Evolutionary conservation across 129 eudicot species (phyloP).

Genomic region (Scalesia atractyloides): DNA sequence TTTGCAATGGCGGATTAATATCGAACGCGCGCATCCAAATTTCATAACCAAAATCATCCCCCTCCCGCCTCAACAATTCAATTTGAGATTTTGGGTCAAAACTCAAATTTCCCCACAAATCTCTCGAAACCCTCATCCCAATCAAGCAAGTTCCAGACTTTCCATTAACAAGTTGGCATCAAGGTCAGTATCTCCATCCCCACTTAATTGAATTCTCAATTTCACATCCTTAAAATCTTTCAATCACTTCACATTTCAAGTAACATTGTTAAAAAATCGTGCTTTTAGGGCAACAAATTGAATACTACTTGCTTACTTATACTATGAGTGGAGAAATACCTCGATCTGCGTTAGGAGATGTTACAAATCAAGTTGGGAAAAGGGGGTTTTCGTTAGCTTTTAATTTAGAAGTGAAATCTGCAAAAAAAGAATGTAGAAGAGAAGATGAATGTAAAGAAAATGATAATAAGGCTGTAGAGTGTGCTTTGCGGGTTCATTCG

Average conservation of each 20-base stretch:
- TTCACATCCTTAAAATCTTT: background rate
- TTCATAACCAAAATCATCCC: background rate
- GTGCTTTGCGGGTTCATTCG: conserved; percentile 32
- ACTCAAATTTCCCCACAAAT: conserved; percentile 7
- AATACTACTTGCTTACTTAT: background rate
- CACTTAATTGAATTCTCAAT: conserved; percentile 19
- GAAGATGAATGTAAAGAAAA: conserved; percentile 26
- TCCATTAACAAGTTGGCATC: conserved; percentile 8
- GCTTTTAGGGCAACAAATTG: conserved; percentile 25
- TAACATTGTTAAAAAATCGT: conserved; percentile 5
- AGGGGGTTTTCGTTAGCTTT: conserved; percentile 44
- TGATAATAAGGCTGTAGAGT: conserved; percentile 18
- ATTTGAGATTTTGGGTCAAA: conserved; percentile 20
- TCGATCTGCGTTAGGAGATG: conserved; percentile 65
- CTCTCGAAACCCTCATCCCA: conserved; percentile 20
- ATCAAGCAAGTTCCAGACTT: conserved; percentile 12
- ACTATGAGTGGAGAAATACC: conserved; percentile 48
- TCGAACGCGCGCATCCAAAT: conserved; percentile 25
- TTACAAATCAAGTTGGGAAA: conserved; percentile 71
- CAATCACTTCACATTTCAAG: conserved; percentile 20
- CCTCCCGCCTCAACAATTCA: conserved; percentile 30
- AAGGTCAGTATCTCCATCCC: conserved; percentile 25
- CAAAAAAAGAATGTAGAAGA: conserved; percentile 30
- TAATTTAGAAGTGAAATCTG: conserved; percentile 24
- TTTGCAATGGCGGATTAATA: background rate